Base-by-base conservation (phyloP, 2,329 filamentous ascomycete species). In the Lasiodiplodia theobromae region DNA sequence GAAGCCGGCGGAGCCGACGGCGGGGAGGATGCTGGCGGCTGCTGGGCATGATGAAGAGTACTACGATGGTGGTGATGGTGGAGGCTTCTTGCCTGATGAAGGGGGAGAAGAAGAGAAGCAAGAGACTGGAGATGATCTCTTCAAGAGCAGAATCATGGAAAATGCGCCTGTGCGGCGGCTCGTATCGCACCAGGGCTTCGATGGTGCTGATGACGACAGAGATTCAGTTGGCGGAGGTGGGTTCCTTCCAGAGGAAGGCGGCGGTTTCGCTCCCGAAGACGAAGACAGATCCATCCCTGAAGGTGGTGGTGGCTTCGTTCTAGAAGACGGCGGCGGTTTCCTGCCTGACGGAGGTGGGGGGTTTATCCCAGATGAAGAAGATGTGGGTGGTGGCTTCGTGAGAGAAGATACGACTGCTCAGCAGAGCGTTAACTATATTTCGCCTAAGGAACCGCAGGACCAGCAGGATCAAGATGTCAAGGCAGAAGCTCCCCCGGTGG, bases 361-460 rank as follows among this genome's bases (percentile, higher is more conserved):
- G 5, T 82, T 67, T 31, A 37, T 83, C 69, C 76, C 80, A 63
- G 76, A 79, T 12, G 78, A 79, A 53, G 78, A 74, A 38, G 67
- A 34, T 38, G 78, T 74, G 51, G 67, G 47, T 31, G 57, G 11
- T 44, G 66, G 57, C 4, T 49, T 63, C 25, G 2, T 34, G 34
- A 34, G 25, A n/a, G 65, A 60, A 16, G 34, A 37, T 10, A n/a
- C 21, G n/a, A 8, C 16, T 18, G 23, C 37, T 38, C 7, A 47
- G 44, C 44, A 8, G 21, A n/a, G 14, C n/a, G 14, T n/a, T 4
- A 7, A n/a, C 8, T n/a, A 21, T 14, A 47, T 2, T 11, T 4
- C 44, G 21, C n/a, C 44, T 4, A n/a, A 21, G 44, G 18, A 56
- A 12, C 53, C 8, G 16, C 28, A 34, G 16, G 2, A 4, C 25